Evolutionary conservation across 257 asterid genomes (phyloP).

Genomic region (Lantana camara): DNA sequence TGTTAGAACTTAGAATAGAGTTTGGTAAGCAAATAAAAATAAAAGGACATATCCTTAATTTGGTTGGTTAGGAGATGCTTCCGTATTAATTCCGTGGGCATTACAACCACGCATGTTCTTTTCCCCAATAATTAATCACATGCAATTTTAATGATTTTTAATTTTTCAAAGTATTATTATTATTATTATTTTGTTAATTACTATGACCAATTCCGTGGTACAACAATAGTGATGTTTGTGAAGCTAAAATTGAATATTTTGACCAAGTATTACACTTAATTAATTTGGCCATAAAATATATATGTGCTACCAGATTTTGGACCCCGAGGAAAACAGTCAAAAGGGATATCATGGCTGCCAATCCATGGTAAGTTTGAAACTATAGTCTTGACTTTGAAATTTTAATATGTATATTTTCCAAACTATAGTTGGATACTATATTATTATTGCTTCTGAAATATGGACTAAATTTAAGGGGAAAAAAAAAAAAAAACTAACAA

Average conservation of each 20-base stretch:
- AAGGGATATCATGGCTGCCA: neutral
- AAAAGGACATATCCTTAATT: constrained; percentile 10
- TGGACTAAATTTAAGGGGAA: too few species aligned
- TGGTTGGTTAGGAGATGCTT: constrained; percentile 6
- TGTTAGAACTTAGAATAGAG: neutral
- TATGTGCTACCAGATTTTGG: neutral
- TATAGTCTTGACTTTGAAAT: constrained; percentile 17
- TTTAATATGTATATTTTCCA: neutral
- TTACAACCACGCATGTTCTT: constrained; percentile 21
- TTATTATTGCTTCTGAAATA: too few species aligned
- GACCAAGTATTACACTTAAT: neutral
- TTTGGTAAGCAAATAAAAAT: constrained; percentile 3
- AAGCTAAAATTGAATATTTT: constrained; percentile 5
- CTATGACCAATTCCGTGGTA: constrained; percentile 2
- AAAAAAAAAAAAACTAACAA: too few species aligned
- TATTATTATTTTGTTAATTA: neutral
- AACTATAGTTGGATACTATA: too few species aligned
- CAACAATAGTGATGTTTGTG: constrained; percentile 13
- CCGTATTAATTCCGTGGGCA: constrained; percentile 26
- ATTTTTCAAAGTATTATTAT: neutral
- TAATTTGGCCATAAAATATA: too few species aligned
- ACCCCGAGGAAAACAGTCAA: neutral
- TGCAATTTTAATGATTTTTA: neutral
- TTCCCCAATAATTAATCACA: constrained; percentile 16
- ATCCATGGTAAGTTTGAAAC: neutral